Evolutionary conservation across 345 rosid species (phyloP), one percentile per base, ranked within the genome.

Genomic region (Rhizophora mangle): DNA sequence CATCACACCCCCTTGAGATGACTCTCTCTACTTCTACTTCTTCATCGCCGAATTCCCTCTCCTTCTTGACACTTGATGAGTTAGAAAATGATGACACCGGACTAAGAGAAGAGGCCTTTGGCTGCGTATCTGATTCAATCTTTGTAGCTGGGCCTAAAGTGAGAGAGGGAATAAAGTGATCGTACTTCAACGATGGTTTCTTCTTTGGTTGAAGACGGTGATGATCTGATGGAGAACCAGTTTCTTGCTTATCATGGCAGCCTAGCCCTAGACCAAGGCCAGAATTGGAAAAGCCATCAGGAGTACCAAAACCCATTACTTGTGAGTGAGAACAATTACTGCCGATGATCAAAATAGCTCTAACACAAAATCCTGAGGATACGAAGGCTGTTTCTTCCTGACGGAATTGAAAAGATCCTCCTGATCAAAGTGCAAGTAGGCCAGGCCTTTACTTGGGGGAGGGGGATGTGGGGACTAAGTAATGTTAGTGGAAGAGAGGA

Each of bases 401-500:
- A n/a, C 7, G 29, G 31, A 56, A 24, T 21, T 27, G 60, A 10
- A 24, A 24, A 24, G 60, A 16, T 8, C 16, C 29, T 24, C 60
- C 15, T 11, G 18, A 43, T 11, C 49, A 2, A 56, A 21, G 31
- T 56, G 60, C 26, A 10, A 24, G 11, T 27, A 56, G 60, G 49
- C 18, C 49, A 3, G 49, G 3, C 4, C 18, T 43, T 43, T 43
- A 62, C 19, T 16, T 57, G 2, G 69, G 30, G 58, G 54, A n/a
- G 46, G 62, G 22, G 26, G 36, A 1, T 29, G 69, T 55, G 53
- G 54, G 29, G 65, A 36, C 62, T 64, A 37, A 24, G 30, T 31
- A 65, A 43, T 43, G 18, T 72, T 59, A 64, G 47, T 58, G 69
- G 51, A 55, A 64, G 31, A 70, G 20, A 70, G 39, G 19, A 72